Percentiles rank a stretch among this genome's conserved stretches.
phyloP scores from a whole-genome alignment of 495 filamentous ascomycete species.

The Penicillium pulvis region DNA sequence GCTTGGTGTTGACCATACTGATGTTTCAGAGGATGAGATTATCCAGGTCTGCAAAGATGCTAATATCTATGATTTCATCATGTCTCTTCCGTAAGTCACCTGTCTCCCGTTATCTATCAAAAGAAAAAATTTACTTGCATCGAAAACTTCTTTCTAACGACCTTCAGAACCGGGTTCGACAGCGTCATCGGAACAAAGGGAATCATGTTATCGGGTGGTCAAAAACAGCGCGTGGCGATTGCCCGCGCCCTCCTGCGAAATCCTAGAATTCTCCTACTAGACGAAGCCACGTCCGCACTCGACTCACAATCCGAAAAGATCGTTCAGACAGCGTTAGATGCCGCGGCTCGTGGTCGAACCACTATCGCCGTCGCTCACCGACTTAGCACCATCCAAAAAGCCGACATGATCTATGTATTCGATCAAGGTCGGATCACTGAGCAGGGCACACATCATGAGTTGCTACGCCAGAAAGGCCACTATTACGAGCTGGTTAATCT shows the following conservation, averaged over 20 bases:
- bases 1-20: slow-evolving; percentile 65
- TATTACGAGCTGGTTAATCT: slow-evolving; percentile 79
- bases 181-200: slow-evolving; percentile 81
- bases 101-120: neutral
- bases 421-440: slow-evolving; percentile 75
- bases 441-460: slow-evolving; percentile 67
- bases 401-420: slow-evolving; percentile 83
- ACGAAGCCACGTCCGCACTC: slow-evolving; percentile 81
- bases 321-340: slow-evolving; percentile 78
- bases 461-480: slow-evolving; percentile 65
- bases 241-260: slow-evolving; percentile 73
- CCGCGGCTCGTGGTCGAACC: slow-evolving; percentile 71
- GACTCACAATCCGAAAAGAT: slow-evolving; percentile 83
- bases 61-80: slow-evolving; percentile 92
- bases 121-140: neutral
- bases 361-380: slow-evolving; percentile 81
- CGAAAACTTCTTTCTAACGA: neutral
- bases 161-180: slow-evolving; percentile 65
- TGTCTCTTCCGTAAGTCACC: slow-evolving; percentile 60
- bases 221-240: slow-evolving; percentile 81
- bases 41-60: slow-evolving; percentile 75
- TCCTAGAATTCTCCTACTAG: slow-evolving; percentile 71
- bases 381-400: slow-evolving; percentile 78
- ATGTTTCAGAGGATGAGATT: slow-evolving; percentile 65
- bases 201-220: slow-evolving; percentile 76